Evolutionary conservation across 177 flowering plant genomes (phyloP).

Genomic region (Vitis hybrid): DNA sequence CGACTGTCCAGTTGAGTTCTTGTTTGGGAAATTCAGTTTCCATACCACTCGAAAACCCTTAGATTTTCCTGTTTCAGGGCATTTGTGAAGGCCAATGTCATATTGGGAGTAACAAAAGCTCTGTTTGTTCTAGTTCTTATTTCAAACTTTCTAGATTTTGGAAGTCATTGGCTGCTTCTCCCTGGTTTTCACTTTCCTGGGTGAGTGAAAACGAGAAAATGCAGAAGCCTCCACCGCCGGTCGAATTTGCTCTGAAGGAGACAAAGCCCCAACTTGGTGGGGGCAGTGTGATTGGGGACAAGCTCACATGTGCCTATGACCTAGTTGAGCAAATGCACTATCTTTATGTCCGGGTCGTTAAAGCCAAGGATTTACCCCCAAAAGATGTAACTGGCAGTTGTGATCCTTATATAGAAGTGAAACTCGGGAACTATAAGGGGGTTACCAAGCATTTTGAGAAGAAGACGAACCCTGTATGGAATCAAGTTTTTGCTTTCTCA

Average conservation of each 20-base stretch:
- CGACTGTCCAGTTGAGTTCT: no score
- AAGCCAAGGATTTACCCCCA: slow-evolving; percentile 43
- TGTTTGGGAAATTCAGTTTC: no score
- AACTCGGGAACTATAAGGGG: slow-evolving; percentile 52
- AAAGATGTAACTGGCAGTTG: slow-evolving; percentile 46
- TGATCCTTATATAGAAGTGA: slow-evolving; percentile 57
- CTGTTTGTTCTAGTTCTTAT: no score
- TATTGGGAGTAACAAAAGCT: no score
- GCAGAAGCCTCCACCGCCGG: slow-evolving; percentile 41
- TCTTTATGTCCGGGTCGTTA: slow-evolving; percentile 51
- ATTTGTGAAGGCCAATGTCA: no score
- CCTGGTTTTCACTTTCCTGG: background rate
- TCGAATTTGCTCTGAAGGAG: slow-evolving; percentile 48
- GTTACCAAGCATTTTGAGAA: slow-evolving; percentile 40
- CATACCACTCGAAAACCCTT: no score
- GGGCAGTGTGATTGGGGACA: slow-evolving; percentile 27
- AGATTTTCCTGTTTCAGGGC: no score
- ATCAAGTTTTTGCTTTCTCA: slow-evolving; percentile 51
- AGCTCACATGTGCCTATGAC: slow-evolving; percentile 49
- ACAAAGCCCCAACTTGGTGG: slow-evolving; percentile 48
- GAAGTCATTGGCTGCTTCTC: background rate
- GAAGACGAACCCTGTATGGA: slow-evolving; percentile 47
- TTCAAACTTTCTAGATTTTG: background rate
- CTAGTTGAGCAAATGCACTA: slow-evolving; percentile 63
- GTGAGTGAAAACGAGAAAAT: slow-evolving; percentile 16